These are phyloP conservation scores for Talinum fruticosum DNA, from an alignment of 148 eudicot species.

Conservation along the genomic window DNA sequence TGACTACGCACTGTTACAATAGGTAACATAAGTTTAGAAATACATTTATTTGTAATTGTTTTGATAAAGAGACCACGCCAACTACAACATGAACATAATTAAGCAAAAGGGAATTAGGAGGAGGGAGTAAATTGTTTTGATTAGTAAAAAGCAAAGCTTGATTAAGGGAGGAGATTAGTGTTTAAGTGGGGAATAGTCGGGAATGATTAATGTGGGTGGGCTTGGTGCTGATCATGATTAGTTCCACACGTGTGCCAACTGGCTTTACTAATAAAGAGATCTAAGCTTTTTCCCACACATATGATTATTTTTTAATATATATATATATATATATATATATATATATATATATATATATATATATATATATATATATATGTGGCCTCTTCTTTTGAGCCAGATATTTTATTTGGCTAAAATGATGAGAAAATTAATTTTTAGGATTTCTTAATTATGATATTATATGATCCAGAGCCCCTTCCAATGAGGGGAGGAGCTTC, in stretches of 20 bases:
- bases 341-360: too few relatives aligned
- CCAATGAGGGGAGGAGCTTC: not conserved
- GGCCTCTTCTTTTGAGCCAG: constrained; percentile 9
- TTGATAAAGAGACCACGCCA: not conserved
- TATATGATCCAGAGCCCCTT: not conserved
- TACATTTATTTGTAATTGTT: too few relatives aligned
- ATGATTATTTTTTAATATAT: not conserved
- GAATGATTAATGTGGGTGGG: constrained; percentile 42
- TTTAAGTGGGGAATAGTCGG: constrained; percentile 8
- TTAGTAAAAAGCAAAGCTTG: not conserved
- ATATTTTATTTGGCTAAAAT: not conserved
- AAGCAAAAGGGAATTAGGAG: not conserved
- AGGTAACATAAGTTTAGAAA: too few relatives aligned
- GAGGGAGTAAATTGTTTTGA: not conserved
- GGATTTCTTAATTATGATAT: not conserved
- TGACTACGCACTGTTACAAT: too few relatives aligned
- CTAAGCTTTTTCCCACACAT: constrained; percentile 9
- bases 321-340: too few relatives aligned
- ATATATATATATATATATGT: constrained; percentile 8
- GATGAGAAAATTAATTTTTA: not conserved
- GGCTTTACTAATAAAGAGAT: constrained; percentile 21
- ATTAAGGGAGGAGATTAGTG: constrained; percentile 9
- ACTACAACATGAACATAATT: not conserved
- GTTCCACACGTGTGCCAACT: constrained; percentile 65
- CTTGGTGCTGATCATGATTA: constrained; percentile 50